Percentiles rank a stretch among this genome's conserved stretches.
Evolutionary conservation across 2,329 filamentous ascomycete species (phyloP).

Genomic region (Thelonectria rubi): DNA sequence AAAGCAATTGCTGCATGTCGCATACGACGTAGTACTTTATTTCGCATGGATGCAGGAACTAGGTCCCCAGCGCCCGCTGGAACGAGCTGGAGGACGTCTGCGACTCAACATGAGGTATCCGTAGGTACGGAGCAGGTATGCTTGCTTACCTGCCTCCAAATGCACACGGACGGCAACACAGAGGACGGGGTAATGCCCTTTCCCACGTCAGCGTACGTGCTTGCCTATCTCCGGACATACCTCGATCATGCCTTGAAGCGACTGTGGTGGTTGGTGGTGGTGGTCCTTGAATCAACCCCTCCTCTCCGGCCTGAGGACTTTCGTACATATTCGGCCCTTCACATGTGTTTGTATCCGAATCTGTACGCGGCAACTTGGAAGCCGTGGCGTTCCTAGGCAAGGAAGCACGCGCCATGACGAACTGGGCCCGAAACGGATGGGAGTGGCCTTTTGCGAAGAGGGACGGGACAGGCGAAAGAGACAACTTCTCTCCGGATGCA

Average conservation of each 20-base stretch:
- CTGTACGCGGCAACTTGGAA: background rate
- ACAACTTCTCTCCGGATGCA: background rate
- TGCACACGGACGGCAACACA: background rate
- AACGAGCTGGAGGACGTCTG: background rate
- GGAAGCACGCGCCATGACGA: conserved; percentile 1
- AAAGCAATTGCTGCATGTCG: conserved; percentile 38
- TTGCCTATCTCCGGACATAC: background rate
- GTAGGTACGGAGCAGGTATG: no score
- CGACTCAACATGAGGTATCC: conserved; percentile 24
- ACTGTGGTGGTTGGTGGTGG: no score
- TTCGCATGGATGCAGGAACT: conserved; percentile 43
- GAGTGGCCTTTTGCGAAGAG: background rate
- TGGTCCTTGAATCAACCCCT: no score
- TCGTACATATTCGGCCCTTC: background rate
- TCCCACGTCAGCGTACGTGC: conserved; percentile 21
- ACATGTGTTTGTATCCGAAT: background rate
- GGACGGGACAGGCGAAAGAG: background rate
- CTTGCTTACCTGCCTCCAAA: conserved; percentile 2
- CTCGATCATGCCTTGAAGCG: no score
- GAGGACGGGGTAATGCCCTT: conserved; percentile 7
- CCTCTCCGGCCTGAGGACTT: background rate
- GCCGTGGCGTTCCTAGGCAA: conserved; percentile 2
- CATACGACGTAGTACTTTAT: conserved; percentile 29
- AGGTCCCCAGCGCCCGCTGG: conserved; percentile 22
- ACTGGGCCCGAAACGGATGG: conserved; percentile 1